phyloP scores from a whole-genome alignment of 257 asterid genomes.

The Solanum appendiculatum region DNA sequence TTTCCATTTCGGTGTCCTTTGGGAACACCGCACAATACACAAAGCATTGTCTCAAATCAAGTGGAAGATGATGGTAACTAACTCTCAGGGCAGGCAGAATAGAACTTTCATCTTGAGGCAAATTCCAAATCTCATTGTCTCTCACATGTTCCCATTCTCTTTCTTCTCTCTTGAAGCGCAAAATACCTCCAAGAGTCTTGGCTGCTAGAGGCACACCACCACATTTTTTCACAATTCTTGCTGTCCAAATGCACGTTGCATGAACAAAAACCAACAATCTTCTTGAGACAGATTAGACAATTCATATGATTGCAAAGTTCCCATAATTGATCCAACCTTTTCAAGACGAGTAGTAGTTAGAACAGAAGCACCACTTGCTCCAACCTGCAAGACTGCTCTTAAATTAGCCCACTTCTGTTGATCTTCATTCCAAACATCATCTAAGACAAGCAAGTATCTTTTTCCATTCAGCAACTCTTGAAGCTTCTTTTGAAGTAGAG shows the following conservation, averaged over 20 bases:
- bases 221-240: not conserved
- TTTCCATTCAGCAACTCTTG: not conserved
- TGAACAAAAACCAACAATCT: no score
- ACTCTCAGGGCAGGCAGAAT: not conserved
- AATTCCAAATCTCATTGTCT: conserved; percentile 12
- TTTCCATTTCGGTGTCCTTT: not conserved
- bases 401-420: not conserved
- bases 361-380: conserved; percentile 9
- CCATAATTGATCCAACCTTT: conserved; percentile 1
- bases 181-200: conserved; percentile 13
- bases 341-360: no score
- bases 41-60: conserved; percentile 10
- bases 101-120: conserved; percentile 1
- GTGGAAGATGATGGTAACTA: not conserved
- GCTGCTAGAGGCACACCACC: conserved; percentile 19
- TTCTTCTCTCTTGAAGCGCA: conserved; percentile 5
- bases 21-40: conserved; percentile 13
- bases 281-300: no score
- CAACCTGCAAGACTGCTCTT: no score
- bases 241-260: no score
- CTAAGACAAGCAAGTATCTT: not conserved
- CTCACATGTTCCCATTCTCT: conserved; percentile 12
- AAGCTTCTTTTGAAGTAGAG: not conserved
- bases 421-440: not conserved
- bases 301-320: no score